Percentiles rank a stretch among this genome's conserved stretches.
phyloP scores from a whole-genome alignment of 2,329 filamentous ascomycete species.

The Cordyceps militaris region DNA sequence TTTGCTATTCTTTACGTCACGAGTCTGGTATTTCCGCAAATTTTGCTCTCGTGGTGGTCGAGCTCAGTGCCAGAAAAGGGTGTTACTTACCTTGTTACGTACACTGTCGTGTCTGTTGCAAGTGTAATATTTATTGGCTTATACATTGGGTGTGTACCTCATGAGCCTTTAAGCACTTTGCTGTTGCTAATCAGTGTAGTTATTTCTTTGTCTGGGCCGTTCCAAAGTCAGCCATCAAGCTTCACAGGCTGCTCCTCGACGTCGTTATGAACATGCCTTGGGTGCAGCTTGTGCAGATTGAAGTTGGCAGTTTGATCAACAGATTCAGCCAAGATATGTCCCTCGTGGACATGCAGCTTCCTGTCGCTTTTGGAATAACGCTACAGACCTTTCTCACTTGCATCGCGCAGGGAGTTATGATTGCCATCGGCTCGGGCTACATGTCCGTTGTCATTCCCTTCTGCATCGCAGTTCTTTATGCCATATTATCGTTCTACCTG shows the following conservation, averaged over 20 bases:
- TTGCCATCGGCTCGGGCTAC: slow-evolving; percentile 32
- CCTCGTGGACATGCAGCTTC: slow-evolving; percentile 26
- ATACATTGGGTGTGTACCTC: slow-evolving; percentile 5
- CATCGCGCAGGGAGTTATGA: slow-evolving; percentile 33
- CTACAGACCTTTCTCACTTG: slow-evolving; percentile 20
- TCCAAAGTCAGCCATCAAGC: slow-evolving; percentile 1
- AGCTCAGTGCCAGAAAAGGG: neutral
- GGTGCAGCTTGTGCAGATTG: slow-evolving; percentile 19
- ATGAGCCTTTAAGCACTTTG: neutral
- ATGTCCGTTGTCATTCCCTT: slow-evolving; percentile 32
- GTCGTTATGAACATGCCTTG: slow-evolving; percentile 24
- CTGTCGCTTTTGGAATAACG: slow-evolving; percentile 13
- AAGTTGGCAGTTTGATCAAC: slow-evolving; percentile 23
- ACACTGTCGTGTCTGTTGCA: neutral
- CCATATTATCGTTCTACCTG: slow-evolving; percentile 39
- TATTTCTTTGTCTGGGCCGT: slow-evolving; percentile 5
- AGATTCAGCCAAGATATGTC: slow-evolving; percentile 31
- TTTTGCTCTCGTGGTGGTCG: slow-evolving; percentile 8
- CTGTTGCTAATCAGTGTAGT: neutral
- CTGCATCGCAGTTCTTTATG: slow-evolving; percentile 29
- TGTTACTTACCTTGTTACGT: neutral
- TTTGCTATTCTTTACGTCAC: neutral
- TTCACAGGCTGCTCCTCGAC: slow-evolving; percentile 5
- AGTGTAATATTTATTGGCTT: slow-evolving; percentile 12
- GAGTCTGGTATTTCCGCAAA: slow-evolving; percentile 4